phyloP scores from a whole-genome alignment of 2,329 filamentous ascomycete species.

The Phialocephala sp. region DNA sequence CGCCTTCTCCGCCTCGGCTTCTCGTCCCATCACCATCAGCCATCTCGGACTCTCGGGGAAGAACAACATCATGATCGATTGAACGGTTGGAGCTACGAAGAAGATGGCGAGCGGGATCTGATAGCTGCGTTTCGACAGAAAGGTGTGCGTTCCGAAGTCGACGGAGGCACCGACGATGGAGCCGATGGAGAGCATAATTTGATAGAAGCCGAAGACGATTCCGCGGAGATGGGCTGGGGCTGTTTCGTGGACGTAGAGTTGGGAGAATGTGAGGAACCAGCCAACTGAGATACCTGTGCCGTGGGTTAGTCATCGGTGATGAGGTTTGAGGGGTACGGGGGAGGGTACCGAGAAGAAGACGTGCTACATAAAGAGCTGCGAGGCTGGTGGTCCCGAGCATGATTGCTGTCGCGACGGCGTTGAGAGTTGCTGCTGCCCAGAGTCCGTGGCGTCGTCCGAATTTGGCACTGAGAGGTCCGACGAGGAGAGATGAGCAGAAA shows the following conservation, averaged over 20 bases:
- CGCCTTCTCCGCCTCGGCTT: slow-evolving; percentile 58
- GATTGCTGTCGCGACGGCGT: slow-evolving; percentile 50
- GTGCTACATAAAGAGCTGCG: slow-evolving; percentile 51
- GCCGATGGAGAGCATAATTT: slow-evolving; percentile 55
- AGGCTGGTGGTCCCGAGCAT: slow-evolving; percentile 50
- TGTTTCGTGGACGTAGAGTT: slow-evolving; percentile 54
- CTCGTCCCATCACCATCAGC: slow-evolving; percentile 59
- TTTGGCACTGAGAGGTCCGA: slow-evolving; percentile 53
- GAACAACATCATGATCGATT: slow-evolving; percentile 53
- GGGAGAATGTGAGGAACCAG: slow-evolving; percentile 54
- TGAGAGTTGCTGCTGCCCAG: slow-evolving; percentile 53
- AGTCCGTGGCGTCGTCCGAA: slow-evolving; percentile 53
- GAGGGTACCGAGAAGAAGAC: slow-evolving; percentile 48
- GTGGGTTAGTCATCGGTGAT: background rate
- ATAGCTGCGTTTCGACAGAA: slow-evolving; percentile 41
- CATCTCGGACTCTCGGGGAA: slow-evolving; percentile 62
- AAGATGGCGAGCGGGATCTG: slow-evolving; percentile 42
- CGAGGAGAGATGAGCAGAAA: slow-evolving; percentile 54
- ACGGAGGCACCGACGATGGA: slow-evolving; percentile 46
- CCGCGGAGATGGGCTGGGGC: slow-evolving; percentile 53
- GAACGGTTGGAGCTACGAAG: slow-evolving; percentile 51
- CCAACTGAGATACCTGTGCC: slow-evolving; percentile 45
- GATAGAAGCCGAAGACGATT: slow-evolving; percentile 54
- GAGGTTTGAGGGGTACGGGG: background rate
- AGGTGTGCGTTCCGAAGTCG: slow-evolving; percentile 45